Percentiles rank a stretch among this genome's conserved stretches.
phyloP scores from a whole-genome alignment of 2,329 filamentous ascomycete genomes.

The Aspergillus sp. region DNA sequence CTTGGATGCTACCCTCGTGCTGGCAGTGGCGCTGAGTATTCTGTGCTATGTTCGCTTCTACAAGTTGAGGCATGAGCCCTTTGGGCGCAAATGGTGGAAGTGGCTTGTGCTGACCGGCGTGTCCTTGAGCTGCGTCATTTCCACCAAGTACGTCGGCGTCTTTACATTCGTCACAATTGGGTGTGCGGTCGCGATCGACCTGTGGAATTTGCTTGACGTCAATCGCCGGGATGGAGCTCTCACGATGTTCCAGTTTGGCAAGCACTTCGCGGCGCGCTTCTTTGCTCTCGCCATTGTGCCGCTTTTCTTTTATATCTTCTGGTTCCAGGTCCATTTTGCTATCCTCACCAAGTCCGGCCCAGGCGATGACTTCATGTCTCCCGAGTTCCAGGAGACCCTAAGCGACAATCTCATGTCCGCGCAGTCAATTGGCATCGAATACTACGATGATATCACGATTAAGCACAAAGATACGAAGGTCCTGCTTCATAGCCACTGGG shows the following conservation, averaged over 20 bases:
- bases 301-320: slow-evolving; percentile 97
- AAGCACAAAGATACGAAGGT: slow-evolving; percentile 96
- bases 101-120: slow-evolving; percentile 95
- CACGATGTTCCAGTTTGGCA: slow-evolving; percentile 66
- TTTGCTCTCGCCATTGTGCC: slow-evolving; percentile 80
- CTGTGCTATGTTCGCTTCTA: slow-evolving; percentile 96
- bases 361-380: slow-evolving; percentile 97
- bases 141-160: slow-evolving; percentile 91
- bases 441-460: slow-evolving; percentile 79
- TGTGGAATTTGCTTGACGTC: slow-evolving; percentile 89
- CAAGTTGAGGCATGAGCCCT: slow-evolving; percentile 81
- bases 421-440: slow-evolving; percentile 77
- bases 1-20: slow-evolving; percentile 83
- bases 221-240: slow-evolving; percentile 76
- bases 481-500: slow-evolving; percentile 86
- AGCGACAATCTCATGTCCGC: slow-evolving; percentile 89
- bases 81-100: slow-evolving; percentile 98
- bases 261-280: slow-evolving; percentile 83
- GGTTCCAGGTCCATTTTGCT: slow-evolving; percentile 98
- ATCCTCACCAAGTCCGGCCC: slow-evolving; percentile 82
- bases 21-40: slow-evolving; percentile 92
- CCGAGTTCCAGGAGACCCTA: slow-evolving; percentile 93
- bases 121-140: slow-evolving; percentile 91
- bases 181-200: slow-evolving; percentile 82
- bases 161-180: slow-evolving; percentile 98